Evolutionary conservation across 345 rosid genomes (phyloP), one percentile per base, ranked within the genome.

Genomic region (Noccaea bulbosa): DNA sequence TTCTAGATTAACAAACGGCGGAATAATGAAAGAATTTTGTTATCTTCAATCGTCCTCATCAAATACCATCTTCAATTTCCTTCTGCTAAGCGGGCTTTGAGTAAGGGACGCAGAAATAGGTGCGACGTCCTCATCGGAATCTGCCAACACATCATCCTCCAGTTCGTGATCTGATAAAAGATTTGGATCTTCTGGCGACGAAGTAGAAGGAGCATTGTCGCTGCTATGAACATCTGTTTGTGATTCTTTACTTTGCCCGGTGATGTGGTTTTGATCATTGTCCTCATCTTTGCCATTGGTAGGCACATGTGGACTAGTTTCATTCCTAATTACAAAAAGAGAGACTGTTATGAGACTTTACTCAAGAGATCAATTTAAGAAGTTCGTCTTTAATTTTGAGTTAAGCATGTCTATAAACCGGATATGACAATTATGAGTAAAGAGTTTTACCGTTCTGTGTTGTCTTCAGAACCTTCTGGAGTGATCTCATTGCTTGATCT

Each of bases 31-130:
- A 22, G 30, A 27, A 27, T 27, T 27, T 27, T 4, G 30, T 75
- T 70, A 60, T 47, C 30, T 59, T 78, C 69, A 83, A 53, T 91
- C 96, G 69, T 89, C 91, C 34, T 76, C 75, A 72, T 87, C 96
- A 59, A 87, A 58, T 33, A 86, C 83, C 82, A 89, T 80, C 78
- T 87, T 84, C 80, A 80, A 2, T 65, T 83, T 88, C 72, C 94
- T 84, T 67, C 85, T 82, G 53, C 62, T 56, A 34, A 70, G 68
- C 39, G 84, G 72, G 62, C 75, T 62, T 62, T 62, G 79, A 64
- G 61, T 62, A 5, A 63, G 16, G 24, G 69, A 39, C 8, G 61
- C 74, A 56, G 46, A 83, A 45, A 62, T 74, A 65, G 83, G 86
- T 50, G 74, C 91, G 72, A 86, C 62, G 53, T 81, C 82, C 63